Conservation (phyloP, 106 monocot species). For the Phalaenopsis aphrodite region DNA sequence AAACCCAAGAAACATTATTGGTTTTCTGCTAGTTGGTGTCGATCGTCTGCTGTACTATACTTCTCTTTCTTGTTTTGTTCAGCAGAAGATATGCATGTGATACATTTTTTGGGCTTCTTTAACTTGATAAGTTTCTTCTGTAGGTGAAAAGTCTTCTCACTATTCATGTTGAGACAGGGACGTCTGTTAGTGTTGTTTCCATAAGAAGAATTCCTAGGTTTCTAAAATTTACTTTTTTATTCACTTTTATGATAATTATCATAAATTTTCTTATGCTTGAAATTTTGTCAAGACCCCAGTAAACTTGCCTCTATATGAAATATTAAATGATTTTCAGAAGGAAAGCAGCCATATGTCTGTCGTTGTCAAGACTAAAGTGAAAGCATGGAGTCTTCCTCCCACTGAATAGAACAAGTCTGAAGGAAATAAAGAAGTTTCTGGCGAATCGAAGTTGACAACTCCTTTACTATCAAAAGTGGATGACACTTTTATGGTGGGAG, state of each 20-base stretch:
- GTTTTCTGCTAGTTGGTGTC: conserved; percentile 73
- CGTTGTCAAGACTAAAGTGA: conserved; percentile 66
- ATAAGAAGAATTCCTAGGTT: conserved; percentile 97
- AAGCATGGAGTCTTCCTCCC: conserved; percentile 16
- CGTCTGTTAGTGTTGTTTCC: conserved; percentile 92
- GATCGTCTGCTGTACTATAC: background rate
- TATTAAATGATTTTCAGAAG: conserved; percentile 95
- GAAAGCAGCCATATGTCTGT: conserved; percentile 35
- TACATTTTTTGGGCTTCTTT: background rate
- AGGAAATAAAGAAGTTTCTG: conserved; percentile 23
- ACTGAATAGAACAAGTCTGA: conserved; percentile 21
- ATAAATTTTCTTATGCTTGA: too few species aligned
- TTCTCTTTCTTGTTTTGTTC: background rate
- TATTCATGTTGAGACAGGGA: conserved; percentile 94
- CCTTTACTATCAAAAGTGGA: conserved; percentile 19
- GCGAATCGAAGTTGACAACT: conserved; percentile 10
- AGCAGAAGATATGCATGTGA: too few species aligned
- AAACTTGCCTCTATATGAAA: too few species aligned
- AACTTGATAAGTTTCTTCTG: background rate
- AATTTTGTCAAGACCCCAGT: too few species aligned
- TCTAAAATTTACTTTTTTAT: too few species aligned
- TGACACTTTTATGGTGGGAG: conserved; percentile 45
- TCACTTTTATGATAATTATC: too few species aligned
- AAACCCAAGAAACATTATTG: conserved; percentile 91
- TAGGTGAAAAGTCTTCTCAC: conserved; percentile 99